Evolutionary conservation across 768 basidiomycete genomes (phyloP).

Genomic region (Podaxis sp.): DNA sequence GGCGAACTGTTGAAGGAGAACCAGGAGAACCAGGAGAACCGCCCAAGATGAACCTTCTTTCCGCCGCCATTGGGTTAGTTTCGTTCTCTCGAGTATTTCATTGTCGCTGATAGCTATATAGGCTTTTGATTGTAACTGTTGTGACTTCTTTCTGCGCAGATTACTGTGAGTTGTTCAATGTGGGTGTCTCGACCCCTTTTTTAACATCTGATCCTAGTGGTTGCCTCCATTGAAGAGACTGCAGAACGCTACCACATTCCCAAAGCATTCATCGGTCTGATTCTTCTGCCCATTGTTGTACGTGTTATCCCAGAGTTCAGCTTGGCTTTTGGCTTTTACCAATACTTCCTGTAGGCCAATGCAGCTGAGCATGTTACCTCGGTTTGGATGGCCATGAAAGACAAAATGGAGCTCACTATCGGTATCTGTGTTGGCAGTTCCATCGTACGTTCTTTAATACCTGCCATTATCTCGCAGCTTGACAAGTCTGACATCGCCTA

Average conservation of each 20-base stretch:
- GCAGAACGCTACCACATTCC: slow-evolving; percentile 79
- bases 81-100: slow-evolving; percentile 8
- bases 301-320: slow-evolving; percentile 22
- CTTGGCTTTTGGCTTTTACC: neutral
- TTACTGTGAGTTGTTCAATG: slow-evolving; percentile 53
- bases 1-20: slow-evolving; percentile 24
- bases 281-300: slow-evolving; percentile 86
- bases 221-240: slow-evolving; percentile 91
- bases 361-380: slow-evolving; percentile 86
- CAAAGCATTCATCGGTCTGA: slow-evolving; percentile 83
- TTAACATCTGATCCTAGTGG: slow-evolving; percentile 52
- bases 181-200: neutral
- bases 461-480: neutral
- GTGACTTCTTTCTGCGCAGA: slow-evolving; percentile 90
- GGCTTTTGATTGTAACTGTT: slow-evolving; percentile 73
- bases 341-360: slow-evolving; percentile 49
- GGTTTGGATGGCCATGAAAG: slow-evolving; percentile 87
- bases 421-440: slow-evolving; percentile 80
- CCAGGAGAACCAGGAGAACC: slow-evolving; percentile 39
- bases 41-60: slow-evolving; percentile 66
- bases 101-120: slow-evolving; percentile 22
- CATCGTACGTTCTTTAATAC: slow-evolving; percentile 50
- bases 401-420: slow-evolving; percentile 65
- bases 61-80: slow-evolving; percentile 60
- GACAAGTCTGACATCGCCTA: slow-evolving; percentile 24